Evolutionary conservation across 345 rosid genomes (phyloP).

Genomic region (Aquilaria sinensis): DNA sequence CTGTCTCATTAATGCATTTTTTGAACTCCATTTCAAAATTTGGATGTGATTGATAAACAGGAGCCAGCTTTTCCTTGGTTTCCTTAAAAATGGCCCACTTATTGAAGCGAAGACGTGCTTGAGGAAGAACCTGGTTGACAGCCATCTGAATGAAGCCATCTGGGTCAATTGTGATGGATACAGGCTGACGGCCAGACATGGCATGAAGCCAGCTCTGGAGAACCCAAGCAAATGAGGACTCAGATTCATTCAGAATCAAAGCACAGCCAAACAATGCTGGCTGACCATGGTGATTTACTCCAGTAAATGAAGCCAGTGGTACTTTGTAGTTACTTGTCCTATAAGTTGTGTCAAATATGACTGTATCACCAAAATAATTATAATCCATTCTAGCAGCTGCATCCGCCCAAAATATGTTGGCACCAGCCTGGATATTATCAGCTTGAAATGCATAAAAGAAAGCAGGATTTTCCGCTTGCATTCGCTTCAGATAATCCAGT

Average conservation of each 20-base stretch:
- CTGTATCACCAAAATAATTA: constrained; percentile 52
- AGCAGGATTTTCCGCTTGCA: constrained; percentile 52
- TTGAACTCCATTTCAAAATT: constrained; percentile 58
- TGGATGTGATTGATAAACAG: constrained; percentile 49
- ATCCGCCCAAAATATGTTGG: constrained; percentile 74
- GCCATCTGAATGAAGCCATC: constrained; percentile 51
- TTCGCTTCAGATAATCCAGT: constrained; percentile 56
- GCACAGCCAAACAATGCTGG: constrained; percentile 76
- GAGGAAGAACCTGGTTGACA: constrained; percentile 49
- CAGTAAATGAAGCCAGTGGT: constrained; percentile 69
- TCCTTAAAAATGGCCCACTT: constrained; percentile 48
- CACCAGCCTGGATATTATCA: constrained; percentile 27
- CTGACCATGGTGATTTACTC: constrained; percentile 70
- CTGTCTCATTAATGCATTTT: constrained; percentile 47
- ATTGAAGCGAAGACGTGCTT: constrained; percentile 50
- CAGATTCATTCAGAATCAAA: constrained; percentile 49
- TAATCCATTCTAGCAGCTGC: constrained; percentile 48
- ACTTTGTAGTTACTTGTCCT: constrained; percentile 30
- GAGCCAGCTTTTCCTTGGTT: constrained; percentile 56
- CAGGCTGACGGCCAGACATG: constrained; percentile 55
- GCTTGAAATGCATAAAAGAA: constrained; percentile 58
- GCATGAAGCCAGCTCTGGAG: constrained; percentile 73
- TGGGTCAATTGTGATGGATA: constrained; percentile 66
- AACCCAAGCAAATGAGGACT: constrained; percentile 61
- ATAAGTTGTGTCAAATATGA: constrained; percentile 49